A percentile compares a stretch with the other conserved stretches of the same genome.
Evolutionary conservation across 768 basidiomycete species (phyloP).

Genomic region (Lentinula boryana): DNA sequence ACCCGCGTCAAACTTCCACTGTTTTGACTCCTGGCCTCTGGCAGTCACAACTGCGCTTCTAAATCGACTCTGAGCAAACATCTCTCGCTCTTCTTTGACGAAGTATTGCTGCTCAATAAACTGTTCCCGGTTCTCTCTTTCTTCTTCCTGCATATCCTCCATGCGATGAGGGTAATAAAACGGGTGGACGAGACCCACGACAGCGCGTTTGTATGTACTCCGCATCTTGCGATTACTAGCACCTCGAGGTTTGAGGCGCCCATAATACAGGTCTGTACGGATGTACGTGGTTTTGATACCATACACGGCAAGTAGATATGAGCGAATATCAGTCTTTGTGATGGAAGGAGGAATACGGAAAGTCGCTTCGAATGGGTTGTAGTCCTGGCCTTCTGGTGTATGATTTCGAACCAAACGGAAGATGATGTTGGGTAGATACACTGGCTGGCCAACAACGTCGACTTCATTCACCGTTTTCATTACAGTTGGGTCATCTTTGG

Average conservation of each 20-base stretch:
- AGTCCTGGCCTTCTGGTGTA: constrained; percentile 68
- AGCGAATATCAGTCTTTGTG: constrained; percentile 90
- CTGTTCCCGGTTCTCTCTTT: background rate
- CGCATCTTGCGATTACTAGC: constrained; percentile 25
- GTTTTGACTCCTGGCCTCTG: background rate
- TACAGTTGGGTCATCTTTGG: background rate
- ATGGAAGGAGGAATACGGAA: constrained; percentile 86
- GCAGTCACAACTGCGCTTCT: background rate
- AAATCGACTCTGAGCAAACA: background rate
- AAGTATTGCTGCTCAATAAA: constrained; percentile 2
- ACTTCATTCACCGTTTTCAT: constrained; percentile 32
- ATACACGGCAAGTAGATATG: constrained; percentile 80
- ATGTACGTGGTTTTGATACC: constrained; percentile 89
- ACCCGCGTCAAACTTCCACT: background rate
- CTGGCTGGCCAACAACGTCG: constrained; percentile 67
- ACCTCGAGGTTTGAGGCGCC: constrained; percentile 36
- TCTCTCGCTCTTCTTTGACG: background rate
- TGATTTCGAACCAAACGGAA: constrained; percentile 82
- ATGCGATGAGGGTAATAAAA: constrained; percentile 86
- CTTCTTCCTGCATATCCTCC: constrained; percentile 57
- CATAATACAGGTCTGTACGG: constrained; percentile 87
- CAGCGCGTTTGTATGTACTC: constrained; percentile 82
- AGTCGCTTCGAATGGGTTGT: constrained; percentile 93
- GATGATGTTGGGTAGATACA: constrained; percentile 87
- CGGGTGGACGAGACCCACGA: constrained; percentile 86